Base-by-base conservation (phyloP, 2,329 filamentous ascomycete genomes). In the Fusarium liriodendri region DNA sequence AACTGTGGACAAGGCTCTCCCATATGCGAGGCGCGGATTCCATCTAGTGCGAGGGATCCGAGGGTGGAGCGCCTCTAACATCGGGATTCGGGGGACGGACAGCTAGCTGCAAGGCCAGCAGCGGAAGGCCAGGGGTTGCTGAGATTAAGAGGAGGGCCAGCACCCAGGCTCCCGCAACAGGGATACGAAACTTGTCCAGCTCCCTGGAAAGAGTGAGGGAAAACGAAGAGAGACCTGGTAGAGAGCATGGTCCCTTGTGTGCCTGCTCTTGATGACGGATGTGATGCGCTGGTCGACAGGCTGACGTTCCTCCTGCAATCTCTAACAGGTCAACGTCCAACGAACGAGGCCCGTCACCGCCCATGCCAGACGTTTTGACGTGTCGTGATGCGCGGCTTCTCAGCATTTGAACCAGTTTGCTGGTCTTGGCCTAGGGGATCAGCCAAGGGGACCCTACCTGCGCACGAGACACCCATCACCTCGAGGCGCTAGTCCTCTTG, bases 121-220 rank as follows among this genome's bases (percentile, higher is more conserved):
- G 59, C 59, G 64, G 62, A 72, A 69, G 52, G 37, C 64, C 70
- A 74, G 70, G 76, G 64, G 64, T 69, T 52, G 64, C 25, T 68
- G 73, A 78, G 66, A 78, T 78, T 77, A 57, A 50, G 62, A 64
- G 68, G 72, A 74, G 76, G 67, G 70, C 70, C 27, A 52, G 63
- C 63, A 65, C 60, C 64, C 62, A 68, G 65, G 66, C 73, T 76
- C 54, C 64, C 50, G 57, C 42, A 22, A 63, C 75, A 78, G 64
- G 76, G 76, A 62, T 76, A 27, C 67, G 71, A 74, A 78, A 78
- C 76, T 59, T 57, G 57, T 59, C 58, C 69, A 65, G 64, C 62
- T 38, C 47, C 37, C 66, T 71, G 54, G 62, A 64, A 47, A 60
- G 50, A 54, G 25, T 29, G 47, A 52, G 27, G 29, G 47, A 52